phyloP scores from a whole-genome alignment of 345 rosid genomes.

The Isatis tinctoria region DNA sequence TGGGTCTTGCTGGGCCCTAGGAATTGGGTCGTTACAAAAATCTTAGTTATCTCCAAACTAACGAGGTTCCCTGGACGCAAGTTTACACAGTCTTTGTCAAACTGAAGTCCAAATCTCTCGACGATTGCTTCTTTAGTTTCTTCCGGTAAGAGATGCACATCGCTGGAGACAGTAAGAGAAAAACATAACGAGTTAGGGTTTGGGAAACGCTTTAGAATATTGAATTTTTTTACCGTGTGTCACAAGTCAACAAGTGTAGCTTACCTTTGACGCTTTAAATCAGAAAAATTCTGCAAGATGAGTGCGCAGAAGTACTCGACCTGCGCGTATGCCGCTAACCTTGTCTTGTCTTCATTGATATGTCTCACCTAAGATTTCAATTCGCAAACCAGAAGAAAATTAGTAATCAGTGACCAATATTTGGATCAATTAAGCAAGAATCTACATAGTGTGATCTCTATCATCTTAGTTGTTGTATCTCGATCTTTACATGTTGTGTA shows the following conservation, averaged over 20 bases:
- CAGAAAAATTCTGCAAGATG: neutral
- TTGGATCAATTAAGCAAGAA: no score
- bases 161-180: neutral
- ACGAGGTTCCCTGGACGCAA: slow-evolving; percentile 19
- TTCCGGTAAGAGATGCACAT: slow-evolving; percentile 17
- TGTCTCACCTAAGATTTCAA: no score
- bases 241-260: neutral
- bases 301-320: slow-evolving; percentile 26
- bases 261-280: neutral
- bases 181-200: neutral
- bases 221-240: neutral
- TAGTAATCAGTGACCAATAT: no score
- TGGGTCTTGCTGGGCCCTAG: no score
- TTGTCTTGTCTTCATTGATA: neutral
- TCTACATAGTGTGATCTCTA: no score
- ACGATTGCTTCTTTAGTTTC: slow-evolving; percentile 31
- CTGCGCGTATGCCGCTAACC: neutral
- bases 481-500: no score
- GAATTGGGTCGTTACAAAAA: no score
- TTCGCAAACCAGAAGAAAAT: no score
- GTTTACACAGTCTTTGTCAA: slow-evolving; percentile 28
- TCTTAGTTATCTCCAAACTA: neutral
- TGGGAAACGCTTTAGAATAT: neutral
- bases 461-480: no score
- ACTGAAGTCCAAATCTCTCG: slow-evolving; percentile 26